Evolutionary conservation across 805 yeast species (phyloP).

Genomic region (Candida nonsorbophila): DNA sequence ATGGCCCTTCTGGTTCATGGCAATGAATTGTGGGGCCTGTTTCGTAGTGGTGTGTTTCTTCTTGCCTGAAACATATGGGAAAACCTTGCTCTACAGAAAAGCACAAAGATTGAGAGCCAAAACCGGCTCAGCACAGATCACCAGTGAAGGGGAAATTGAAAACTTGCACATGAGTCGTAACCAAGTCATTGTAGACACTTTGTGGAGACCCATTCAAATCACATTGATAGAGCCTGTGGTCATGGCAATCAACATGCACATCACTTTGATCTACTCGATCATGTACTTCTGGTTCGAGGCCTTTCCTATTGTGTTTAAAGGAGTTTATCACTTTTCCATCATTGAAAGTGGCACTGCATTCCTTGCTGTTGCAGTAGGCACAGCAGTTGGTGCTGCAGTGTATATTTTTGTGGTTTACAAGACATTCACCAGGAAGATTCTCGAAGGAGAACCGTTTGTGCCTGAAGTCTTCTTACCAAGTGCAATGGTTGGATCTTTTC

Average conservation of each 20-base stretch:
- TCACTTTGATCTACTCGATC: conserved; percentile 47
- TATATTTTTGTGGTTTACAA: conserved; percentile 16
- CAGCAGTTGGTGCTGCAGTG: conserved; percentile 21
- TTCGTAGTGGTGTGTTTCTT: conserved; percentile 23
- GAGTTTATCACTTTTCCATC: conserved; percentile 39
- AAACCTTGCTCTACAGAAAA: conserved; percentile 41
- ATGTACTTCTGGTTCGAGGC: conserved; percentile 50
- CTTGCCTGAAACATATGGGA: conserved; percentile 47
- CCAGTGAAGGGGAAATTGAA: conserved; percentile 31
- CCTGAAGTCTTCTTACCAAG: conserved; percentile 38
- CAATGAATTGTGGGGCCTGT: conserved; percentile 16
- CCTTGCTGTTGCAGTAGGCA: conserved; percentile 44
- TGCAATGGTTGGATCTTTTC: conserved; percentile 33
- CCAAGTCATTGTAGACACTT: conserved; percentile 19
- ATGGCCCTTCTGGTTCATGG: conserved; percentile 6
- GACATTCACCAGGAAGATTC: conserved; percentile 13
- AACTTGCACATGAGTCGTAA: conserved; percentile 12
- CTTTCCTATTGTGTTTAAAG: conserved; percentile 43
- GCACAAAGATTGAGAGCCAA: conserved; percentile 39
- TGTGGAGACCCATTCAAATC: conserved; percentile 46
- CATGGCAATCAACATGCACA: conserved; percentile 45
- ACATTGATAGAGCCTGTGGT: conserved; percentile 49
- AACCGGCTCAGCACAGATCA: conserved; percentile 43
- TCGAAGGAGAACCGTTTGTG: conserved; percentile 16
- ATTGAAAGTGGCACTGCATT: conserved; percentile 45